Percentiles rank a stretch among this genome's conserved stretches.
Conservation (phyloP, 2,329 filamentous ascomycete species). For the Aspergillus sp. region DNA sequence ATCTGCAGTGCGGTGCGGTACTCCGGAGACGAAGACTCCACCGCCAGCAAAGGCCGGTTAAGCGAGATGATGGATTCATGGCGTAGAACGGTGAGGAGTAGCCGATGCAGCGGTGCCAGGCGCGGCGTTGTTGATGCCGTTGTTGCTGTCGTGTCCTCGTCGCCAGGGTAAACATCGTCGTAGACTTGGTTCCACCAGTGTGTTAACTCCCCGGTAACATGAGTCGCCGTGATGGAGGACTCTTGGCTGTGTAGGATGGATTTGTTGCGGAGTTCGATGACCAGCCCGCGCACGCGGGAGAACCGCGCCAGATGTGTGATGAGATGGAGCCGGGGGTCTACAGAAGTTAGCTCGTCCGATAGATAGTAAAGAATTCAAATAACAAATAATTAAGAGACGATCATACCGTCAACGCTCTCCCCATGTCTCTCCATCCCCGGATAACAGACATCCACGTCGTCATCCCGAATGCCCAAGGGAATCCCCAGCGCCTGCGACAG, state of each 20-base stretch:
- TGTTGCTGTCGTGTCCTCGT: constrained; percentile 10
- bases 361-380: not conserved
- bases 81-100: constrained; percentile 47
- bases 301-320: constrained; percentile 48
- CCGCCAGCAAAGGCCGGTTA: constrained; percentile 52
- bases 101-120: constrained; percentile 35
- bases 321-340: constrained; percentile 31
- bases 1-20: constrained; percentile 52
- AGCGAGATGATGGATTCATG: constrained; percentile 54
- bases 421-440: constrained; percentile 50
- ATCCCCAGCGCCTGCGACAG: constrained; percentile 58
- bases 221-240: constrained; percentile 43
- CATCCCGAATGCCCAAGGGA: constrained; percentile 56
- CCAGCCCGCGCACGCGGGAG: constrained; percentile 50
- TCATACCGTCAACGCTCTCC: not conserved
- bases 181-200: constrained; percentile 57
- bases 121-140: not conserved
- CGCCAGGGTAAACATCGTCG: constrained; percentile 46
- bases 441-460: constrained; percentile 60
- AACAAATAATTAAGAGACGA: not conserved
- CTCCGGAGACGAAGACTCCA: constrained; percentile 43
- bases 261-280: constrained; percentile 55
- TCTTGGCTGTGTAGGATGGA: constrained; percentile 48
- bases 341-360: not conserved
- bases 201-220: constrained; percentile 51